Conservation (phyloP, 768 basidiomycete species). For the Phanerochaete carnosa region DNA sequence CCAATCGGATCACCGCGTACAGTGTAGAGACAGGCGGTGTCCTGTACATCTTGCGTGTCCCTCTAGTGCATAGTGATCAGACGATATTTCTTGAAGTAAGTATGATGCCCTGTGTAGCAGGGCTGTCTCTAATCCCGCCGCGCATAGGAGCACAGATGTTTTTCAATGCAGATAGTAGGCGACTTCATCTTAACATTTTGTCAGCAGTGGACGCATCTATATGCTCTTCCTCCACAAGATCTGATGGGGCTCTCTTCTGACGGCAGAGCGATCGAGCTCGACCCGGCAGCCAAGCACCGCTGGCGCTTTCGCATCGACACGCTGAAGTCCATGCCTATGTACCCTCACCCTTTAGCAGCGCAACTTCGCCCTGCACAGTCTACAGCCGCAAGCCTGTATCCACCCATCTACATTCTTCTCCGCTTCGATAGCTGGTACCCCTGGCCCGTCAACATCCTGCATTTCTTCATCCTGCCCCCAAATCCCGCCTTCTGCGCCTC, state of each 20-base stretch:
- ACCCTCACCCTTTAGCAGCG: slow-evolving; percentile 10
- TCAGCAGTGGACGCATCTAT: slow-evolving; percentile 23
- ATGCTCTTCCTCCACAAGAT: slow-evolving; percentile 40
- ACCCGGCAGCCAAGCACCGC: slow-evolving; percentile 42
- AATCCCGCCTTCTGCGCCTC: slow-evolving; percentile 30
- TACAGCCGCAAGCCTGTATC: slow-evolving; percentile 8
- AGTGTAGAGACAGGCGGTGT: slow-evolving; percentile 1
- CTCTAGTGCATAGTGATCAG: slow-evolving; percentile 5
- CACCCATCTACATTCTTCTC: slow-evolving; percentile 48
- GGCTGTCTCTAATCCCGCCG: background rate
- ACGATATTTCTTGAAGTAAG: slow-evolving; percentile 7
- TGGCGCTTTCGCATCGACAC: slow-evolving; percentile 61
- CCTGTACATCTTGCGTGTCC: slow-evolving; percentile 4
- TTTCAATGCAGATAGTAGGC: slow-evolving; percentile 40
- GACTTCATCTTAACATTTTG: slow-evolving; percentile 46
- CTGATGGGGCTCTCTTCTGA: slow-evolving; percentile 26
- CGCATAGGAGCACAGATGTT: slow-evolving; percentile 35
- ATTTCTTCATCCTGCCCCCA: slow-evolving; percentile 52
- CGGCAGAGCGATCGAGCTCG: slow-evolving; percentile 25
- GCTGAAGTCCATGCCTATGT: slow-evolving; percentile 36
- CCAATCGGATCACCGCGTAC: background rate
- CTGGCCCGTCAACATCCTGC: slow-evolving; percentile 70
- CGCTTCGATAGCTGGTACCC: slow-evolving; percentile 60
- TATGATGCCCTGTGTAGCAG: background rate
- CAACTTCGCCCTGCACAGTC: background rate